Evolutionary conservation across 768 basidiomycete genomes (phyloP), one percentile per base, ranked within the genome.

Genomic region (Lactarius psammicola): DNA sequence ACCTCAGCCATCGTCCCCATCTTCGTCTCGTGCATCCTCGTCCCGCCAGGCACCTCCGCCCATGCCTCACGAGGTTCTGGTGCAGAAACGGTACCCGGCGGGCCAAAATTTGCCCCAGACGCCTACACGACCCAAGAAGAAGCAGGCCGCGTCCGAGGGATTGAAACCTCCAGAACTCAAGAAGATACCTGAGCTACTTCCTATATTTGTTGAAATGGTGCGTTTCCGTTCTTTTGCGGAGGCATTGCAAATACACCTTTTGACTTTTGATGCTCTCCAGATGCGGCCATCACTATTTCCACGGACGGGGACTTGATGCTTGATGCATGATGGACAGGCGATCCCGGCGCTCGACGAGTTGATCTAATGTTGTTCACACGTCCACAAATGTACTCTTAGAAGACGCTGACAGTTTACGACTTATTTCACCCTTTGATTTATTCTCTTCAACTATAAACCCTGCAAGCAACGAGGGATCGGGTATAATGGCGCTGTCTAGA

Each of bases 141-240:
- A 80, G 67, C 62, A 46, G 9, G 28, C 44, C 5, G 23, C 44
- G 2, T 74, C 75, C 2, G 75, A 78, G 53, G 72, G 78, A 9
- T 75, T 90, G 53, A 83, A 86, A 69, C 87, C 89, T 53, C 97
- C 97, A 1, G 86, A 91, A 59, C 79, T 98, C 56, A 77, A 80
- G 56, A 83, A 88, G 71, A 85, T 98, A 59, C 89, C 92, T n/a
- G 81, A 86, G 66, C 75, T 99, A 26, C 78, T 97, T 42, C 94
- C 96, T 2, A 71, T 98, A 31, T 98, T 98, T 75, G 84, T 89
- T 53, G 97, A 98, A 78, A 87, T 98, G 84, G 95, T 97, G 67
- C 73, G 87, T 77, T 31, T 26, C 62, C 44, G 54, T 36, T 62
- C 40, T 38, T 58, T 56, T 26, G 17, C 23, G 15, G 36, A 34